Percentiles rank a stretch among this genome's conserved stretches.
These are phyloP conservation scores for Leptomonas pyrrhocoris DNA, from an alignment of 208 protist species.

Conservation along the genomic window DNA sequence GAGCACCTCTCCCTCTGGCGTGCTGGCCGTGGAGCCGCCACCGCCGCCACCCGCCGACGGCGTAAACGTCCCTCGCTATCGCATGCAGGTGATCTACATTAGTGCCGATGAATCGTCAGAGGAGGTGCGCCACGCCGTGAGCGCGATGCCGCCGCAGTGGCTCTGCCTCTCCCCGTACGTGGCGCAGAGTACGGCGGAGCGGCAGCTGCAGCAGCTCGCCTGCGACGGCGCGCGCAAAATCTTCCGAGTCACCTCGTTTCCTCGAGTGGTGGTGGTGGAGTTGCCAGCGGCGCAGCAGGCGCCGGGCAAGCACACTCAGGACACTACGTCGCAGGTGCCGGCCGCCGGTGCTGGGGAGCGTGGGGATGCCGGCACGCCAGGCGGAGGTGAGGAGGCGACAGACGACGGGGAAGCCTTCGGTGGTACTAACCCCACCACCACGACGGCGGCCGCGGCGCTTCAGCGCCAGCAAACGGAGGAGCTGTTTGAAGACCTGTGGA, in stretches of 20 bases:
- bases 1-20: conserved; percentile 21
- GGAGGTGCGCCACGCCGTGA: conserved; percentile 36
- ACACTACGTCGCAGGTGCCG: too few relatives aligned
- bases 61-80: background rate
- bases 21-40: conserved; percentile 6
- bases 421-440: background rate
- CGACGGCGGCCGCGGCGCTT: background rate
- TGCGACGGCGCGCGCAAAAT: conserved; percentile 15
- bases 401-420: background rate
- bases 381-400: too few relatives aligned
- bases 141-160: conserved; percentile 53
- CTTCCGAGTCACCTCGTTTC: conserved; percentile 61
- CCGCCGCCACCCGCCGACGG: background rate
- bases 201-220: conserved; percentile 18
- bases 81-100: conserved; percentile 68
- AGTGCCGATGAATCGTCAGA: conserved; percentile 50
- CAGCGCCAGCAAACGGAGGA: conserved; percentile 10
- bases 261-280: conserved; percentile 58
- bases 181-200: conserved; percentile 14
- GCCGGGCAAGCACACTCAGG: background rate
- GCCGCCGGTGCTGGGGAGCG: background rate
- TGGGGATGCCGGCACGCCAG: background rate
- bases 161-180: conserved; percentile 39
- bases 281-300: conserved; percentile 9
- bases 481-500: conserved; percentile 31